Evolutionary conservation across 2,329 filamentous ascomycete species (phyloP).

Genomic region (Exophiala aquamarina): DNA sequence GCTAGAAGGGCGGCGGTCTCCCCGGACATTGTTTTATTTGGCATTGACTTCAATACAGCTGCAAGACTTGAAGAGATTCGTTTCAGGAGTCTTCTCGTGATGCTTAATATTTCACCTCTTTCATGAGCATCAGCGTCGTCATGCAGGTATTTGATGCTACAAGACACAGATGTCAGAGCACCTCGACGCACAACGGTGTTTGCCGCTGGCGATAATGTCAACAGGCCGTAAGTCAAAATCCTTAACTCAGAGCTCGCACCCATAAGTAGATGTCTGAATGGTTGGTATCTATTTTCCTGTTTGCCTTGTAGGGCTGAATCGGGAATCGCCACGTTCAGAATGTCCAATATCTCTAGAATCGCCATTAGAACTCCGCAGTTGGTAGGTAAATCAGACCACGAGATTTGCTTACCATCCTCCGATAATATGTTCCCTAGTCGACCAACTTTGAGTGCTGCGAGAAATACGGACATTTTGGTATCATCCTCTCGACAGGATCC

Average conservation of each 20-base stretch:
- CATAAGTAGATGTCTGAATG: slow-evolving; percentile 38
- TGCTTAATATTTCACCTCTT: slow-evolving; percentile 74
- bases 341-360: slow-evolving; percentile 6
- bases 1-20: slow-evolving; percentile 2
- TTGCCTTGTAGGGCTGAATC: neutral
- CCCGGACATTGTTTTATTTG: neutral
- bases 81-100: slow-evolving; percentile 65
- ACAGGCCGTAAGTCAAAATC: slow-evolving; percentile 76
- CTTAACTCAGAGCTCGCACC: slow-evolving; percentile 64
- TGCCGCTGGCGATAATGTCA: slow-evolving; percentile 72
- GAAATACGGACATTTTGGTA: slow-evolving; percentile 17
- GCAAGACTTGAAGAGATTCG: slow-evolving; percentile 11
- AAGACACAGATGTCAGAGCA: slow-evolving; percentile 63
- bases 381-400: neutral
- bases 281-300: slow-evolving; percentile 4
- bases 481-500: slow-evolving; percentile 3
- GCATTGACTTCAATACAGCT: slow-evolving; percentile 6
- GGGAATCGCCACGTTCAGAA: slow-evolving; percentile 10
- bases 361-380: neutral
- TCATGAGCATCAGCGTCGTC: slow-evolving; percentile 85
- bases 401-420: slow-evolving; percentile 13
- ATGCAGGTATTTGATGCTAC: slow-evolving; percentile 69
- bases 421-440: slow-evolving; percentile 15
- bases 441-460: slow-evolving; percentile 24
- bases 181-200: slow-evolving; percentile 68